Evolutionary conservation across 345 rosid species (phyloP).

Genomic region (Alliaria petiolata): DNA sequence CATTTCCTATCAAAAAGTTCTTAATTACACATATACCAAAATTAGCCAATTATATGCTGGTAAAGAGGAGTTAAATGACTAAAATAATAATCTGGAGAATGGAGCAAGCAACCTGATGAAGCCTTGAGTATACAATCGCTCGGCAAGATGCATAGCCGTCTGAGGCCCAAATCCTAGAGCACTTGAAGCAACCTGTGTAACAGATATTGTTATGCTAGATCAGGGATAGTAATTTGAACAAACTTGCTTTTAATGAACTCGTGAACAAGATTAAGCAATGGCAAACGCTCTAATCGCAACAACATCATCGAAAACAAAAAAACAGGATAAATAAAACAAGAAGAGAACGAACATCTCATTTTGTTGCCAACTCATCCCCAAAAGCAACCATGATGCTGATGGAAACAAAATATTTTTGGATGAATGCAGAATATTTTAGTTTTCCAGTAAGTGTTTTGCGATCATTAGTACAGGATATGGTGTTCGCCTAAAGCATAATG

Average conservation of each 20-base stretch:
- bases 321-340: not conserved
- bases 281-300: not conserved
- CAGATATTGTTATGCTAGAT: slow-evolving; percentile 10
- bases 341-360: not conserved
- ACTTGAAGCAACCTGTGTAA: slow-evolving; percentile 86
- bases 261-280: not conserved
- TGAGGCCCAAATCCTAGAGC: slow-evolving; percentile 95
- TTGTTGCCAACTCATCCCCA: slow-evolving; percentile 1
- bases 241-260: not conserved
- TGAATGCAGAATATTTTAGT: not conserved
- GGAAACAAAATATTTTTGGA: not conserved
- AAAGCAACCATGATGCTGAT: slow-evolving; percentile 8
- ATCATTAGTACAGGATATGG: not conserved
- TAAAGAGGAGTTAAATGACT: slow-evolving; percentile 13
- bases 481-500: not conserved
- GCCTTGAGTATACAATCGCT: slow-evolving; percentile 88
- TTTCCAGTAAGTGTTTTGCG: not conserved
- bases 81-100: slow-evolving; percentile 7
- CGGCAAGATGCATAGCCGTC: slow-evolving; percentile 86
- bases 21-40: not conserved
- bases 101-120: slow-evolving; percentile 64
- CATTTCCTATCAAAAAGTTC: not conserved
- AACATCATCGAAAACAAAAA: not conserved
- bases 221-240: slow-evolving; percentile 8
- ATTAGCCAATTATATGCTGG: not conserved